phyloP scores from a whole-genome alignment of 176 grass and related monocot species.

The Saccharum spontaneum region DNA sequence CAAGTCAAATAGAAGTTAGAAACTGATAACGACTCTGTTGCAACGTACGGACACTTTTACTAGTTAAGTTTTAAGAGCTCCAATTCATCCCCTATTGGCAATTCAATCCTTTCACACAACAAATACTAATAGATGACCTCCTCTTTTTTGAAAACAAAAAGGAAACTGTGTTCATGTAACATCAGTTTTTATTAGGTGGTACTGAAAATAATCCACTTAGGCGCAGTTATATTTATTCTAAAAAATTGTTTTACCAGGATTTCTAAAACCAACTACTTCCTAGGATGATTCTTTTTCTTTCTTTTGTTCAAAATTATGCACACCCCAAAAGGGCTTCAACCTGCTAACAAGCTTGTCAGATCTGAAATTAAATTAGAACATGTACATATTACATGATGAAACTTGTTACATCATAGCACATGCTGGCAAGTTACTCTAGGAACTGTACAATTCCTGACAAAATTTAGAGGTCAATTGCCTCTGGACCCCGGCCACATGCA shows the following conservation, averaged over 20 bases:
- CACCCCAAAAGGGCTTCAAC: neutral
- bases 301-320: neutral
- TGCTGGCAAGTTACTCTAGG: neutral
- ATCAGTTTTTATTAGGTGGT: neutral
- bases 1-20: no score
- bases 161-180: no score
- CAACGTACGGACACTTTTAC: no score
- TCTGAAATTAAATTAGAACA: slow-evolving; percentile 19
- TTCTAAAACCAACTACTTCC: neutral
- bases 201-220: neutral
- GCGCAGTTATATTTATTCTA: neutral
- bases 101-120: no score
- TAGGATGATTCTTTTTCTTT: neutral
- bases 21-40: no score
- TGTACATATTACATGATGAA: slow-evolving; percentile 20
- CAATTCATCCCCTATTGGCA: no score
- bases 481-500: neutral
- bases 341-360: neutral
- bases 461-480: slow-evolving; percentile 27
- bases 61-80: no score
- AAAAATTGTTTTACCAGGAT: neutral
- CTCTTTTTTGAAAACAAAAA: no score
- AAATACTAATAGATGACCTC: no score
- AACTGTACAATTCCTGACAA: slow-evolving; percentile 38
- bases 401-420: neutral